These are phyloP conservation scores for Helotiales sp. DNA, from an alignment of 2,329 filamentous ascomycete species.

Conservation along the genomic window DNA sequence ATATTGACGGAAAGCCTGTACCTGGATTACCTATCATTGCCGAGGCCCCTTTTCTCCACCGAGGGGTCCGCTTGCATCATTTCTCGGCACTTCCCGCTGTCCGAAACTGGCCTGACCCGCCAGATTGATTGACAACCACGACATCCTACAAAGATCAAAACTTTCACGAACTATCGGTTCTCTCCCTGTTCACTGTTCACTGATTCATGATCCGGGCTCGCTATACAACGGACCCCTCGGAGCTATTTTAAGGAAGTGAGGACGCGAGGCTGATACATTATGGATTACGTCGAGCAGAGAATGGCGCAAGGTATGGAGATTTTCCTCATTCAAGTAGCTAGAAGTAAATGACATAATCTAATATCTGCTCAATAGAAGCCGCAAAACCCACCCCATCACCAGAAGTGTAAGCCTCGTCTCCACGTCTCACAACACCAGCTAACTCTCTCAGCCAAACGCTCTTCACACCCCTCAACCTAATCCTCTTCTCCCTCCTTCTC, in stretches of 20 bases:
- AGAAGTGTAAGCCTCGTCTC: slow-evolving; percentile 40
- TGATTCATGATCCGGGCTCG: neutral
- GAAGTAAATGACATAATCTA: slow-evolving; percentile 7
- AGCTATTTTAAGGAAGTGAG: neutral
- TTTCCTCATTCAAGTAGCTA: neutral
- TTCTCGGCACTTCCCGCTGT: slow-evolving; percentile 1
- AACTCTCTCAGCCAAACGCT: slow-evolving; percentile 42
- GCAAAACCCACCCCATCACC: slow-evolving; percentile 41
- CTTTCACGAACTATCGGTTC: no score
- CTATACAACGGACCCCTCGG: neutral
- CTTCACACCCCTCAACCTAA: slow-evolving; percentile 65
- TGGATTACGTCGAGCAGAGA: slow-evolving; percentile 45
- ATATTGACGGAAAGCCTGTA: no score
- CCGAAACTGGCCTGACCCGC: slow-evolving; percentile 1
- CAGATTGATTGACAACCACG: neutral
- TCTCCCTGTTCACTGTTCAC: neutral
- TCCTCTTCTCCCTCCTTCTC: slow-evolving; percentile 60
- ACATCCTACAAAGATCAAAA: neutral
- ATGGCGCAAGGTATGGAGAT: slow-evolving; percentile 40
- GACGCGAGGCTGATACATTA: slow-evolving; percentile 19
- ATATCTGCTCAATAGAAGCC: slow-evolving; percentile 33
- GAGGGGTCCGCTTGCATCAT: neutral
- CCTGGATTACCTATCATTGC: neutral
- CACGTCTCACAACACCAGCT: slow-evolving; percentile 6
- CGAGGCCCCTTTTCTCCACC: neutral